These are phyloP conservation scores for Sutorius eximius DNA, from an alignment of 1,284 basidiomycete genomes.

Conservation along the genomic window DNA sequence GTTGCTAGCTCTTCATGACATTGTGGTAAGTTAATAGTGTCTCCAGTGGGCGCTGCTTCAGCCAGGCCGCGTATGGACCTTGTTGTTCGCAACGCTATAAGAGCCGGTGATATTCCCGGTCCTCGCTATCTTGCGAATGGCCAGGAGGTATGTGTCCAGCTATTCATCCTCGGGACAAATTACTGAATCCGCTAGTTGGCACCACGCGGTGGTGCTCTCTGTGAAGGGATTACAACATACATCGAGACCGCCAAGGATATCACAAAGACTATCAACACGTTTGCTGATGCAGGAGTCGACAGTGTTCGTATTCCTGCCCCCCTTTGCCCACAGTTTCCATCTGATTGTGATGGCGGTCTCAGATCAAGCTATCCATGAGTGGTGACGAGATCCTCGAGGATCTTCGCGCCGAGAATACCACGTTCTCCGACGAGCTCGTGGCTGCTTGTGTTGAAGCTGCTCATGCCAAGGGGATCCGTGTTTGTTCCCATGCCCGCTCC, in stretches of 20 bases:
- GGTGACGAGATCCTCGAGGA: conserved; percentile 38
- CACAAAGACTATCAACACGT: conserved; percentile 11
- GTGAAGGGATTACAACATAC: conserved; percentile 32
- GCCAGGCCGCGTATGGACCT: conserved; percentile 33
- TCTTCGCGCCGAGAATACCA: conserved; percentile 36
- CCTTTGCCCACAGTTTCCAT: background rate
- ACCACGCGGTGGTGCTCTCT: conserved; percentile 31
- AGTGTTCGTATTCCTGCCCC: conserved; percentile 10
- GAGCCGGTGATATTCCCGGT: conserved; percentile 33
- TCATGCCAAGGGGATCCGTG: conserved; percentile 33
- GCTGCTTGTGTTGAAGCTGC: conserved; percentile 33
- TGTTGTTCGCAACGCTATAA: conserved; percentile 34
- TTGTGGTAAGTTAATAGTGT: background rate
- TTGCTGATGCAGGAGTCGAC: conserved; percentile 27
- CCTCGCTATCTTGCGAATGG: conserved; percentile 35
- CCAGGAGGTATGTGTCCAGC: conserved; percentile 23
- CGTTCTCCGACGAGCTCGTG: conserved; percentile 34
- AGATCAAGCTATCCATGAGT: conserved; percentile 35
- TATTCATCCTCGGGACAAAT: background rate
- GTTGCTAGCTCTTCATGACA: conserved; percentile 1
- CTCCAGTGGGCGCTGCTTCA: conserved; percentile 31
- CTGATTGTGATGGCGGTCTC: background rate
- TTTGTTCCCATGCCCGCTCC: conserved; percentile 36
- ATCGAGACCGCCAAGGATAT: conserved; percentile 30
- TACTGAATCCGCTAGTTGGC: conserved; percentile 28